phyloP scores from a whole-genome alignment of 768 basidiomycete species.

The Kwoniella dejecticola region DNA sequence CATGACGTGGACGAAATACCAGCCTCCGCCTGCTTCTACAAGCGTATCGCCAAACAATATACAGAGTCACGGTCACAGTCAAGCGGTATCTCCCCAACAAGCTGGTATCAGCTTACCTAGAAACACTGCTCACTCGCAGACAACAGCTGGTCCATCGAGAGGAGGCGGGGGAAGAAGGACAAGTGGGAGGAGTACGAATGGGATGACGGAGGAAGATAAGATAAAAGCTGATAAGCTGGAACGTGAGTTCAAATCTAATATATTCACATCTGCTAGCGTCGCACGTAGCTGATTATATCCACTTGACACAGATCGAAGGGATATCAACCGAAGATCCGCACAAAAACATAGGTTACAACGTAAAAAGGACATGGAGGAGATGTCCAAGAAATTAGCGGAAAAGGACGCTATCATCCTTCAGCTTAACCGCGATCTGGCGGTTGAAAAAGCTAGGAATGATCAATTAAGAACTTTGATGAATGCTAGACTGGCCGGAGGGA shows the following conservation, averaged over 20 bases:
- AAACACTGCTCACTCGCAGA: not conserved
- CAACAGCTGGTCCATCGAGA: constrained; percentile 3
- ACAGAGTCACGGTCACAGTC: constrained; percentile 6
- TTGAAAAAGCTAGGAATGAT: constrained; percentile 17
- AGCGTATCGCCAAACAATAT: constrained; percentile 7
- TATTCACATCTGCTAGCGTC: not conserved
- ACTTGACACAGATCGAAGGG: constrained; percentile 20
- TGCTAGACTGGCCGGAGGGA: constrained; percentile 2
- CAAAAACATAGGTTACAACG: constrained; percentile 30
- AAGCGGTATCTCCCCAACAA: not conserved
- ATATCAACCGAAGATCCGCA: constrained; percentile 33
- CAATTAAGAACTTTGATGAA: constrained; percentile 25
- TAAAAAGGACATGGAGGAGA: constrained; percentile 23
- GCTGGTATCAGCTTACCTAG: too few species aligned
- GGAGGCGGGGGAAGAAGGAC: not conserved
- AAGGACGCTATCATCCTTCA: constrained; percentile 10
- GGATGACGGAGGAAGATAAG: constrained; percentile 5
- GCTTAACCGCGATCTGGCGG: constrained; percentile 21
- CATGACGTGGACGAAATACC: constrained; percentile 17
- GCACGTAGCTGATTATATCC: not conserved
- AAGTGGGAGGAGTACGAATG: not conserved
- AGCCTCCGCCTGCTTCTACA: not conserved
- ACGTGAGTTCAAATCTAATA: constrained; percentile 17
- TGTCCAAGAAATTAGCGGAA: constrained; percentile 14
- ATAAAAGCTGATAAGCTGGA: constrained; percentile 18